phyloP scores from a whole-genome alignment of 768 basidiomycete species.

The Boletus rufocinnamomeus region DNA sequence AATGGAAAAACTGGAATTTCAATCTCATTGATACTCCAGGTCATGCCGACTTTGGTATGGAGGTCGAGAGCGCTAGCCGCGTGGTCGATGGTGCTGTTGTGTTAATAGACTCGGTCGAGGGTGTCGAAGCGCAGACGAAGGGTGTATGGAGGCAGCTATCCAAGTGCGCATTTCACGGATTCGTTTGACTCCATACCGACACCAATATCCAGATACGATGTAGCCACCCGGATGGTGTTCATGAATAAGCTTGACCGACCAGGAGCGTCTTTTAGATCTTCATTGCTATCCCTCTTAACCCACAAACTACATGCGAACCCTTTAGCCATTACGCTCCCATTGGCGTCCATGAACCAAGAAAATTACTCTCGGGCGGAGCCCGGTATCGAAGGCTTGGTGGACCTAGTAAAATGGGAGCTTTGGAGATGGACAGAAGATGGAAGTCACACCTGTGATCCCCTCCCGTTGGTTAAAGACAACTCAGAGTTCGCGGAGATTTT shows the following conservation, averaged over 20 bases:
- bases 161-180: constrained; percentile 53
- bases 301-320: constrained; percentile 78
- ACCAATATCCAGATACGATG: constrained; percentile 61
- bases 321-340: constrained; percentile 65
- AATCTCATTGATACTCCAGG: constrained; percentile 92
- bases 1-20: constrained; percentile 82
- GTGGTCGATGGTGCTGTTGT: constrained; percentile 90
- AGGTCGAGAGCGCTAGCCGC: constrained; percentile 90
- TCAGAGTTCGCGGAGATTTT: constrained; percentile 48
- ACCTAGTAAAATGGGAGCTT: constrained; percentile 80
- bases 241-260: constrained; percentile 88
- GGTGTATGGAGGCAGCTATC: constrained; percentile 88
- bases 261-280: constrained; percentile 76
- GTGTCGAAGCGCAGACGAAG: constrained; percentile 87
- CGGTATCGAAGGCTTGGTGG: constrained; percentile 81
- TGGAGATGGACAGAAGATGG: constrained; percentile 71
- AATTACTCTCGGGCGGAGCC: constrained; percentile 76
- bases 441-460: constrained; percentile 39
- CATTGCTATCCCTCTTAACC: constrained; percentile 69
- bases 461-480: constrained; percentile 54
- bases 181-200: background rate
- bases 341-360: constrained; percentile 70
- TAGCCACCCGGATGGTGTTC: constrained; percentile 75
- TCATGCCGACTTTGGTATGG: constrained; percentile 96
- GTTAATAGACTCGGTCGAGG: constrained; percentile 87